Base-by-base conservation (phyloP, 441 rosid genomes). In the Erysimum cheiri region DNA sequence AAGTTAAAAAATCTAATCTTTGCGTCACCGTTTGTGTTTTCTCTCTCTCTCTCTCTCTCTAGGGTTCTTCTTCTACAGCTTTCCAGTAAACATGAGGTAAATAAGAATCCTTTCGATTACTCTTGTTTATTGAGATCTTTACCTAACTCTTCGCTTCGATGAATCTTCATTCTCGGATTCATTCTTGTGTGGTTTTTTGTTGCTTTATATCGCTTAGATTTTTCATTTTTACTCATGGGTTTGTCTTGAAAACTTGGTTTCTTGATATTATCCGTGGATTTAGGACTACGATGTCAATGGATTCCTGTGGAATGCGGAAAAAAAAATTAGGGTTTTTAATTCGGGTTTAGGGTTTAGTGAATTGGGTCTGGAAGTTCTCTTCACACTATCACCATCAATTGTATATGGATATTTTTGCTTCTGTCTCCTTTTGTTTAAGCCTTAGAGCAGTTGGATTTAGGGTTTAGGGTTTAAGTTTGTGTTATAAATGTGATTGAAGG, bases 61-160 rank as follows among this genome's bases (percentile, higher is more conserved):
- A 68, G 73, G 58, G 73, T 52, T 73, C 63, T 50, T 60, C 54
- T 73, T 67, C 54, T 73, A n/a, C 72, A 67, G 40, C 35, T 33
- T 66, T 67, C 48, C 50, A 60, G 64, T 61, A 53, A 74, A 26
- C 73, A 74, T 74, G 77, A 74, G 77, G 77, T 67, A 60, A 33
- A 3, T 11, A 11, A 8, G 1, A 39, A 15, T 60, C 62, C 36
- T 60, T 28, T 28, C 4, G 24, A 52, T 53, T 3, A 0, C 31
- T 32, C 17, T 24, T 13, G 0, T 0, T 29, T 11, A 3, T 19
- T n/a, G 3, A 15, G 60, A 28, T 74, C 73, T 46, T 47, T 36
- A 7, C 33, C 31, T 4, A 10, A n/a, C 31, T 19, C 59, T 63
- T 75, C 66, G 13, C 19, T 37, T 40, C 39, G 29, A 28, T 61